phyloP scores from a whole-genome alignment of 108 stramenopile genomes.

The Bacterosira constricta region DNA sequence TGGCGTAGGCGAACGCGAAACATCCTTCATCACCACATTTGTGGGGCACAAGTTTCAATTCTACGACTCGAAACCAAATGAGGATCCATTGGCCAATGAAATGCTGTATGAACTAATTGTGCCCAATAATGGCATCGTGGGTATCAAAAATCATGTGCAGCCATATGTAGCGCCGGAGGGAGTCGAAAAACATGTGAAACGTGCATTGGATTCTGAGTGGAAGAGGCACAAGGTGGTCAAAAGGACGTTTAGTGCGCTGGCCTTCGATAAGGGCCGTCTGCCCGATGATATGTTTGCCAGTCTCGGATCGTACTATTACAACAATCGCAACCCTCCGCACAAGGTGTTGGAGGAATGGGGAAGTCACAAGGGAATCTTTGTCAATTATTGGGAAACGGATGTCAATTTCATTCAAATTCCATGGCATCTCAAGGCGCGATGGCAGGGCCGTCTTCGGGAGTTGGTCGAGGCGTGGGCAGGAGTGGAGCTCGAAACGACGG shows the following conservation, averaged over 20 bases:
- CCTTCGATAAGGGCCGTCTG: constrained; percentile 63
- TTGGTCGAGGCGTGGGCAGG: constrained; percentile 79
- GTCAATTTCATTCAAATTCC: constrained; percentile 66
- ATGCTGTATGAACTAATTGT: constrained; percentile 25
- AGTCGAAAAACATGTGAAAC: constrained; percentile 50
- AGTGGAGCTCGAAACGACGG: constrained; percentile 81
- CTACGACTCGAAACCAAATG: constrained; percentile 33
- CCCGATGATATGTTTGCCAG: constrained; percentile 72
- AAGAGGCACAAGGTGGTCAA: constrained; percentile 43
- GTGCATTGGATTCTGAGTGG: constrained; percentile 57
- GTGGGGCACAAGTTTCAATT: constrained; percentile 62
- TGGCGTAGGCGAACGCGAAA: constrained; percentile 53
- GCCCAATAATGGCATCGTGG: constrained; percentile 43
- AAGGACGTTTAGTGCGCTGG: constrained; percentile 60
- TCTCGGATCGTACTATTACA: constrained; percentile 79
- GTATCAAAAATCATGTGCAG: constrained; percentile 38
- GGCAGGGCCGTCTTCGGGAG: constrained; percentile 65
- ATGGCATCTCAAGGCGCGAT: constrained; percentile 61
- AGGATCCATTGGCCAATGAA: constrained; percentile 27
- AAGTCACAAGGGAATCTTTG: constrained; percentile 69
- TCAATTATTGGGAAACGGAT: constrained; percentile 89
- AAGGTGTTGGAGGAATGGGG: constrained; percentile 71
- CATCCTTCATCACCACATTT: constrained; percentile 54
- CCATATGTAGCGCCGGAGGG: constrained; percentile 36
- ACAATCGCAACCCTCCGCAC: constrained; percentile 59